phyloP scores from a whole-genome alignment of 2,329 filamentous ascomycete species.

The Penicillium paneum region DNA sequence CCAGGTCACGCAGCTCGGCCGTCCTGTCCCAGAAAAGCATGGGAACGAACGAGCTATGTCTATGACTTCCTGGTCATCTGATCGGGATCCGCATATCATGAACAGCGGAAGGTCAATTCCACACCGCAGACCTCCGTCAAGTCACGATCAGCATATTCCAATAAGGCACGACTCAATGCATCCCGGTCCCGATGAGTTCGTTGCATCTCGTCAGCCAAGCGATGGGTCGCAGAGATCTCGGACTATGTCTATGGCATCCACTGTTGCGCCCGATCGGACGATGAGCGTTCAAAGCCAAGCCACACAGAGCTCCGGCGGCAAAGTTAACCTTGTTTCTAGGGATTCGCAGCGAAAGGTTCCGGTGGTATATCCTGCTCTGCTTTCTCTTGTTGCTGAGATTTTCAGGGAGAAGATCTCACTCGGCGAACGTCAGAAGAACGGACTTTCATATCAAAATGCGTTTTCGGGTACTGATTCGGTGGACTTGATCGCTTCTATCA shows the following conservation, averaged over 20 bases:
- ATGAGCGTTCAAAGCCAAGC: constrained; percentile 55
- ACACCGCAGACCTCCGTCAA: constrained; percentile 62
- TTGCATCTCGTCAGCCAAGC: constrained; percentile 41
- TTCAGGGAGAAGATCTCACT: constrained; percentile 86
- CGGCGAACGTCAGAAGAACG: constrained; percentile 91
- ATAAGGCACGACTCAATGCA: constrained; percentile 36
- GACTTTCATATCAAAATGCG: constrained; percentile 92
- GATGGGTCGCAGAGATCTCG: constrained; percentile 50
- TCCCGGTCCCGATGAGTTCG: constrained; percentile 39
- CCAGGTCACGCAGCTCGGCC: constrained; percentile 85
- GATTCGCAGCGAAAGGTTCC: constrained; percentile 68
- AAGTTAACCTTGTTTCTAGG: constrained; percentile 54
- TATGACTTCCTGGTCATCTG: constrained; percentile 77
- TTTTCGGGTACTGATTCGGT: constrained; percentile 96
- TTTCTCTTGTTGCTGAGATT: constrained; percentile 89
- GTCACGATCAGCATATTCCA: constrained; percentile 34
- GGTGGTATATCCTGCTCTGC: constrained; percentile 85
- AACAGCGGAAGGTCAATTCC: constrained; percentile 83
- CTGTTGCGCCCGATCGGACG: constrained; percentile 55
- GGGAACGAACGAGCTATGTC: constrained; percentile 97
- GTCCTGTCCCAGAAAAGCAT: constrained; percentile 84
- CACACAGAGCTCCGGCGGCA: constrained; percentile 52
- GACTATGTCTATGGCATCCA: constrained; percentile 89
- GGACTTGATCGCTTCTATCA: constrained; percentile 92
- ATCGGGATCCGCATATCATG: constrained; percentile 80